Base-by-base conservation (phyloP, 2,329 filamentous ascomycete genomes). In the Didymella arachidicola region DNA sequence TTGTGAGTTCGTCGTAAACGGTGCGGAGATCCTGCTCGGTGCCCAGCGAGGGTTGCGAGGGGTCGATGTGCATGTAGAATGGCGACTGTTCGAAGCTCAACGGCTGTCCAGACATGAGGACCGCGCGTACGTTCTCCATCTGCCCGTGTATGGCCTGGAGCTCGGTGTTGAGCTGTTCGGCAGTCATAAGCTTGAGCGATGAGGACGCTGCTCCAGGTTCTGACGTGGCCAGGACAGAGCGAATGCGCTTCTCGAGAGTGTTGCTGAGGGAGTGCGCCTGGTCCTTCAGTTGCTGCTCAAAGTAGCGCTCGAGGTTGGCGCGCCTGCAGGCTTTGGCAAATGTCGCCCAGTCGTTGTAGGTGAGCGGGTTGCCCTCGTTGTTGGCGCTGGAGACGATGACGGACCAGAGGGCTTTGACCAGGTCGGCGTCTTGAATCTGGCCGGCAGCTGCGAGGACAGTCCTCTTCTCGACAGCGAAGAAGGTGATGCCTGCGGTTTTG, bases 1-100 rank as follows among this genome's bases (percentile, higher is more conserved):
- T 78, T 2, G 79, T 80, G 44, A 79, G 66, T 46, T 79, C 76
- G 58, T 82, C 78, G 65, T 83, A 83, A 1, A 82, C 60, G 18
- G 62, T 62, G 12, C 75, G 72, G 45, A 80, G 61, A 16, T 77
- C 67, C 10, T 67, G 57, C 14, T 73, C 62, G 22, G 62, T 47
- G 22, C 62, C 69, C 19, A 76, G 43, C 14, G 68, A 53, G 10
- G 58, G 53, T 26, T 64, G 64, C 3, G 63, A 30, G 7, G 72
- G 69, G 42, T 67, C 67, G 27, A 81, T 59, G 26, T 71, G 73
- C 69, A 79, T 77, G 18, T 77, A 73, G 22, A 79, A 64, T 5
- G 71, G 70, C 14, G 74, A 70, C 3, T 67, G 58, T 16, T 62
- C 67, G 36, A 80, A 70, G 64, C 80, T 72, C 26, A 77, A 70